A percentile compares a stretch with the other conserved stretches of the same genome.
phyloP scores from a whole-genome alignment of 352 stramenopile species.

The Aphanomyces stellatus region DNA sequence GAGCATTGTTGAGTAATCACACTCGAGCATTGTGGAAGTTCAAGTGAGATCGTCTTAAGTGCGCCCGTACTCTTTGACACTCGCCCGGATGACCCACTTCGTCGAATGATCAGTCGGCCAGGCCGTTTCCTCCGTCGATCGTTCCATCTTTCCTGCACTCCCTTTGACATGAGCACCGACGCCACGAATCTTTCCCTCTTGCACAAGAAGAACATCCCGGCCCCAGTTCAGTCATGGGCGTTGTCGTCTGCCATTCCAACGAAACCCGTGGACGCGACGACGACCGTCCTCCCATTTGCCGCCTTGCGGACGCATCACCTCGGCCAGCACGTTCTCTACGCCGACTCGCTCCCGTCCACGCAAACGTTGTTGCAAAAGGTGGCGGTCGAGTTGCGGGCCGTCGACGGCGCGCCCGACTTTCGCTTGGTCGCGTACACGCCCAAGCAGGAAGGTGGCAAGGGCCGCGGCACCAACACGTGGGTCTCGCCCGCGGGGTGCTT shows the following conservation, averaged over 20 bases:
- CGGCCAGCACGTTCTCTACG: constrained; percentile 64
- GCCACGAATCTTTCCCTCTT: background rate
- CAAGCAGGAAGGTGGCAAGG: constrained; percentile 68
- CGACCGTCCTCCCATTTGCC: background rate
- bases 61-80: too few relatives aligned
- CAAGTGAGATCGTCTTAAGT: too few relatives aligned
- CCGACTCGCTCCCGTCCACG: constrained; percentile 58
- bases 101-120: too few relatives aligned
- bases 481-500: constrained; percentile 81
- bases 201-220: background rate
- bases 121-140: too few relatives aligned
- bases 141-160: too few relatives aligned
- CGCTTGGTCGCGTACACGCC: constrained; percentile 60
- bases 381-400: constrained; percentile 10
- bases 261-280: background rate
- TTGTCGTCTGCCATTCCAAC: background rate
- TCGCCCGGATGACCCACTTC: too few relatives aligned
- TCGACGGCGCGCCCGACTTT: constrained; percentile 47
- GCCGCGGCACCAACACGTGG: constrained; percentile 82
- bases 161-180: background rate
- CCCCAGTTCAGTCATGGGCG: background rate
- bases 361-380: constrained; percentile 77
- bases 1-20: too few relatives aligned
- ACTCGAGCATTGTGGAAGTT: too few relatives aligned
- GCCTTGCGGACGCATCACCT: constrained; percentile 39